Evolutionary conservation across 352 stramenopile genomes (phyloP).

Genomic region (Thalassiosira livingstoniorum): DNA sequence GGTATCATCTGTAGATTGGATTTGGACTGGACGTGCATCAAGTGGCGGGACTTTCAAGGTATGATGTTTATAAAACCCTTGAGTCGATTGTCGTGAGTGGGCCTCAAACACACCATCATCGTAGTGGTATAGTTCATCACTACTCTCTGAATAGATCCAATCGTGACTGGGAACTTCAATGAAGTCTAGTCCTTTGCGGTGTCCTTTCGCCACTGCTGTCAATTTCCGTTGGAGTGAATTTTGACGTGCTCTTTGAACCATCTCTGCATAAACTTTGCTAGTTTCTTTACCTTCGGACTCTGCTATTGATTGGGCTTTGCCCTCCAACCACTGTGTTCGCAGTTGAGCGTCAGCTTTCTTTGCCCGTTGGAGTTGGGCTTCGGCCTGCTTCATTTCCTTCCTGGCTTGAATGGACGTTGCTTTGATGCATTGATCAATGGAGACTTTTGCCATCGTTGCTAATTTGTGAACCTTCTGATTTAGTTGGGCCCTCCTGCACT

Average conservation of each 20-base stretch:
- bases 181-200: neutral
- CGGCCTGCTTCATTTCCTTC: neutral
- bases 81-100: neutral
- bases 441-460: neutral
- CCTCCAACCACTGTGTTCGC: neutral
- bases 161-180: slow-evolving; percentile 1
- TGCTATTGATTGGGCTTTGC: neutral
- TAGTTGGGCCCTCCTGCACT: neutral
- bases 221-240: slow-evolving; percentile 8
- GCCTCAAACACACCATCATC: slow-evolving; percentile 29
- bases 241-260: neutral
- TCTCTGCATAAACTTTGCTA: neutral
- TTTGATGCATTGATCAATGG: neutral
- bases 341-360: neutral
- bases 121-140: slow-evolving; percentile 16
- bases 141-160: slow-evolving; percentile 3
- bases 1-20: neutral
- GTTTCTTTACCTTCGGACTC: neutral
- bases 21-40: neutral
- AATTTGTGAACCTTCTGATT: neutral
- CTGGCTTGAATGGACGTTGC: neutral
- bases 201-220: neutral
- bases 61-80: slow-evolving; percentile 23
- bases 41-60: slow-evolving; percentile 32
- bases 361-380: neutral